phyloP scores from a whole-genome alignment of 768 basidiomycete species.

The Boletus fagicola region DNA sequence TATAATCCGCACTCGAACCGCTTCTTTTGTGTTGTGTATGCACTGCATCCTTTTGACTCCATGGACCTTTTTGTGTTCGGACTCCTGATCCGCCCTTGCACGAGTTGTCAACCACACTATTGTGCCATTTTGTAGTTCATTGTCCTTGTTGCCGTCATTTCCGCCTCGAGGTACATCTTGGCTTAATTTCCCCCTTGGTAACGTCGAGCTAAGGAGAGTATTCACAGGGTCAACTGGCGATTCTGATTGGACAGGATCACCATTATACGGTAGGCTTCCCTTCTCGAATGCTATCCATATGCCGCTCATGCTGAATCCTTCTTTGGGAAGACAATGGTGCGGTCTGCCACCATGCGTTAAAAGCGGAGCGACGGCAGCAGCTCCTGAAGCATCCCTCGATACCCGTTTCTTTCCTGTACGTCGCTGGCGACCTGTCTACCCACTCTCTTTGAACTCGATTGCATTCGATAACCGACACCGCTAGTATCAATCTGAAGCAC shows the following conservation, averaged over 20 bases:
- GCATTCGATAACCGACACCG: not conserved
- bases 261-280: no score
- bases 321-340: slow-evolving; percentile 20
- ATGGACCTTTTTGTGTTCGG: not conserved
- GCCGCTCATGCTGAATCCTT: not conserved
- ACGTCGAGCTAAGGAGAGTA: not conserved
- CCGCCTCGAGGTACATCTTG: slow-evolving; percentile 5
- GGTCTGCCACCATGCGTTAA: not conserved
- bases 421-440: slow-evolving; percentile 22
- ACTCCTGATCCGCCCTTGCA: not conserved
- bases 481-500: not conserved
- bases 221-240: not conserved
- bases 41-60: not conserved
- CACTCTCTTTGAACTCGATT: slow-evolving; percentile 5
- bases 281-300: not conserved
- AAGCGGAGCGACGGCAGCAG: not conserved
- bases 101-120: not conserved
- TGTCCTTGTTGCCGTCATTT: slow-evolving; percentile 5
- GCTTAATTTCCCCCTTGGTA: not conserved
- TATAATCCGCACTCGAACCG: not conserved
- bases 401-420: slow-evolving; percentile 4
- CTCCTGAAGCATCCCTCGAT: slow-evolving; percentile 1
- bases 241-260: not conserved
- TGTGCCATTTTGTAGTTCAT: not conserved
- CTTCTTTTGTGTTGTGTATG: not conserved